phyloP scores from a whole-genome alignment of 2,329 filamentous ascomycete species.

The Aspergillus sp. region DNA sequence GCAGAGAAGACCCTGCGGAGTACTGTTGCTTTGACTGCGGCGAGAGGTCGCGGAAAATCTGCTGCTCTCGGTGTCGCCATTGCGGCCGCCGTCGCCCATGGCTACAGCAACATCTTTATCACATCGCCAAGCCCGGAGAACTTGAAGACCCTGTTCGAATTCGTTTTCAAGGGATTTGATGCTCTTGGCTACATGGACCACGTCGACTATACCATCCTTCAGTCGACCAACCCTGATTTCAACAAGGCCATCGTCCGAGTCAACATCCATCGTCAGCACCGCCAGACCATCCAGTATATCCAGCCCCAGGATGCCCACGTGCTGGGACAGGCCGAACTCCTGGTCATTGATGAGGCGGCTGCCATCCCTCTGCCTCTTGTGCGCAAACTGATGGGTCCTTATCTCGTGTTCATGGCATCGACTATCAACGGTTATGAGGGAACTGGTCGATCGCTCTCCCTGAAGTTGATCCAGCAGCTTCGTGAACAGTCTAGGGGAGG shows the following conservation, averaged over 20 bases:
- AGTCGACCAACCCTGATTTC: conserved; percentile 97
- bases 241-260: conserved; percentile 98
- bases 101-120: conserved; percentile 99
- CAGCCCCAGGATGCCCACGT: conserved; percentile 94
- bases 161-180: conserved; percentile 97
- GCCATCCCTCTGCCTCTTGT: conserved; percentile 93
- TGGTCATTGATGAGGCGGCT: conserved; percentile 96
- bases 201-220: conserved; percentile 95
- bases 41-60: conserved; percentile 93
- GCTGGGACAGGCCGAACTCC: conserved; percentile 86
- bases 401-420: conserved; percentile 98
- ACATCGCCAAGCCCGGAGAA: conserved; percentile 97
- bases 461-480: conserved; percentile 96
- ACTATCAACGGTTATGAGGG: conserved; percentile 99
- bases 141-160: conserved; percentile 96
- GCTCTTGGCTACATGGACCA: conserved; percentile 92
- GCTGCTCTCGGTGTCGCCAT: conserved; percentile 93
- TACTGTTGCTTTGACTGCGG: conserved; percentile 90
- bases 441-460: conserved; percentile 86
- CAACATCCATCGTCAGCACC: conserved; percentile 90
- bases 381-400: conserved; percentile 90
- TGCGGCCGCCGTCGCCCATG: conserved; percentile 89
- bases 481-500: conserved; percentile 82
- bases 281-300: conserved; percentile 98
- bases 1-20: conserved; percentile 92